Evolutionary conservation across 768 basidiomycete species (phyloP), one percentile per base, ranked within the genome.

Genomic region (Chalciporus sphaerocephalus): DNA sequence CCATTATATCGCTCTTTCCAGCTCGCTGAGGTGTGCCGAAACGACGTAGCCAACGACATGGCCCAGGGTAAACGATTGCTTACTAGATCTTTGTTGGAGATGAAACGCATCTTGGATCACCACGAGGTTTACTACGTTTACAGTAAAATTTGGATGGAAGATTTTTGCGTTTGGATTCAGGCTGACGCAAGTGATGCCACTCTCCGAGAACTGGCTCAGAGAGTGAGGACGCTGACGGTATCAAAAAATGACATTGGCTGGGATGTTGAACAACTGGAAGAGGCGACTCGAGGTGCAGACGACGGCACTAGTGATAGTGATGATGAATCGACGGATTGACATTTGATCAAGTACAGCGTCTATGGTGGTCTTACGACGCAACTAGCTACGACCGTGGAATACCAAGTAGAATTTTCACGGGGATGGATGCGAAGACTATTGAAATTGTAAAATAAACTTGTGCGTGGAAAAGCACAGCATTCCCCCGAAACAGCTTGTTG

Each of bases 41-140:
- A 60, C 18, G 90, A 93, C 59, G 76, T 80, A n/a, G 80, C 79
- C 13, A 57, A 58, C 23, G 56, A 83, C 43, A 70, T 92, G 33
- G 58, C 63, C 6, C 73, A 69, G 44, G 90, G 90, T 2, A 83
- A 76, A 65, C 76, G 85, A 32, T 69, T 66, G 25, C 70, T 87
- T 18, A 62, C 80, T 43, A 78, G 86, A 54, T 83, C 76, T 56
- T 71, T 92, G 27, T 68, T 93, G 35, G 82, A 81, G 61, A 73
- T 83, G 70, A 90, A 85, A 65, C 62, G 72, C 32, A 80, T 89
- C 38, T 65, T 93, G 51, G 88, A 90, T 56, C 83, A 79, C 55
- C 87, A 90, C 52, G 88, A 89, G 51, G 83, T 87, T 9, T 93
- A 92, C 65, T 91, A 90, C 61, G 73, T 90, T n/a, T 92, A 90